A percentile compares a stretch with the other conserved stretches of the same genome.
phyloP scores from a whole-genome alignment of 2,329 filamentous ascomycete genomes.

The Ophiostoma perfectum region DNA sequence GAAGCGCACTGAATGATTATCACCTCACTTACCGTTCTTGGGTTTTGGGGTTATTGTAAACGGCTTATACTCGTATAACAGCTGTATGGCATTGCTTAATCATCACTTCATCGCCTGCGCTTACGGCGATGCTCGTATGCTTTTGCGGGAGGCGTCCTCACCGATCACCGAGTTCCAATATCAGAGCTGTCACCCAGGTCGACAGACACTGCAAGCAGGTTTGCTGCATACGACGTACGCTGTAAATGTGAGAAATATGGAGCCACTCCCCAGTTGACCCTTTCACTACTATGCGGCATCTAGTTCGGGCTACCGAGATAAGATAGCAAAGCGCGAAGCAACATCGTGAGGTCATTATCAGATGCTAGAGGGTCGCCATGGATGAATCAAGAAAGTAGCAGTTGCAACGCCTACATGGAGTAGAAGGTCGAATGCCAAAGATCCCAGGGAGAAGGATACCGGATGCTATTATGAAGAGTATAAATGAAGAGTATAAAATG shows the following conservation, averaged over 20 bases:
- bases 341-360: conserved; percentile 9
- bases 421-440: neutral
- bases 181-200: too few relatives aligned
- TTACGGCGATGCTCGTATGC: too few relatives aligned
- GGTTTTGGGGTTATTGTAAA: too few relatives aligned
- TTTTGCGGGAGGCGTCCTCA: too few relatives aligned
- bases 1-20: neutral
- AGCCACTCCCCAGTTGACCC: neutral
- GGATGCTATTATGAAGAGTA: neutral
- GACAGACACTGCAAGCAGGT: neutral
- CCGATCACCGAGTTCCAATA: too few relatives aligned
- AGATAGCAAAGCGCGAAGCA: neutral
- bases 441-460: neutral
- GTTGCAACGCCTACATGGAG: too few relatives aligned
- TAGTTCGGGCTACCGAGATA: conserved; percentile 6
- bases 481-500: neutral
- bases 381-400: neutral
- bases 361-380: neutral
- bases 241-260: neutral
- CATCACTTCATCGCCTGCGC: too few relatives aligned
- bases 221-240: neutral
- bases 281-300: neutral
- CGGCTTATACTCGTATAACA: too few relatives aligned
- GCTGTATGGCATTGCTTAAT: too few relatives aligned
- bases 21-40: too few relatives aligned